Base-by-base conservation (phyloP, 176 grass and related monocot genomes). In the Triticum urartu region DNA sequence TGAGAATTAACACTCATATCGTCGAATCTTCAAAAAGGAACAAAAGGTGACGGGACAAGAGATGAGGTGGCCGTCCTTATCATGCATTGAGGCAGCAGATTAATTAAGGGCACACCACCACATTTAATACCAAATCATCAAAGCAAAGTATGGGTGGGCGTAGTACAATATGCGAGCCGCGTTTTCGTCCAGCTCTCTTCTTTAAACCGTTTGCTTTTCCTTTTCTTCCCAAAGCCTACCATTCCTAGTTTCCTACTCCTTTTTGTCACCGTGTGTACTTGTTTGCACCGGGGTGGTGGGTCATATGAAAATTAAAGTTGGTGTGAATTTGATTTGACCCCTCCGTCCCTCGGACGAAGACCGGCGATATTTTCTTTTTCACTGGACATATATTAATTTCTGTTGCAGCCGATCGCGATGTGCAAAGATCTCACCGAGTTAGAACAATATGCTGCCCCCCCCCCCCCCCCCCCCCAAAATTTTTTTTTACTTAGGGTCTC, bases 221-320 rank as follows among this genome's bases (percentile, higher is more conserved):
- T 67, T 79, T 67, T 73, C 6, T 20, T 56, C 17, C 59, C 25
- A 87, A 87, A 87, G 74, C 80, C 74, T 87, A 35, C n/a, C 2
- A 56, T 74, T 87, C 21, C 66, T 87, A 75, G 79, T 83, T 59
- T 83, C 62, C 52, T 12, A 22, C 24, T 9, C 21, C 62, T 66
- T 90, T 66, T 38, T 33, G 75, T 84, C 89, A 32, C 11, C 26
- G 28, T 60, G 47, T 45, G 59, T 34, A 3, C 79, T 84, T 28
- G 14, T 75, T 80, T 79, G 14, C 12, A 14, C 69, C 61, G 21
- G 75, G 68, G 60, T 80, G 68, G 47, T 75, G 68, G 85, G 59
- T 0, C 35, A 33, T 8, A 18, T 0, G 36, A 10, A 83, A 56
- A 56, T 56, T 5, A 56, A 90, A 25, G 7, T 14, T 56, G 22